Base-by-base conservation (phyloP, 2,329 filamentous ascomycete genomes). In the Claviceps purpurea region DNA sequence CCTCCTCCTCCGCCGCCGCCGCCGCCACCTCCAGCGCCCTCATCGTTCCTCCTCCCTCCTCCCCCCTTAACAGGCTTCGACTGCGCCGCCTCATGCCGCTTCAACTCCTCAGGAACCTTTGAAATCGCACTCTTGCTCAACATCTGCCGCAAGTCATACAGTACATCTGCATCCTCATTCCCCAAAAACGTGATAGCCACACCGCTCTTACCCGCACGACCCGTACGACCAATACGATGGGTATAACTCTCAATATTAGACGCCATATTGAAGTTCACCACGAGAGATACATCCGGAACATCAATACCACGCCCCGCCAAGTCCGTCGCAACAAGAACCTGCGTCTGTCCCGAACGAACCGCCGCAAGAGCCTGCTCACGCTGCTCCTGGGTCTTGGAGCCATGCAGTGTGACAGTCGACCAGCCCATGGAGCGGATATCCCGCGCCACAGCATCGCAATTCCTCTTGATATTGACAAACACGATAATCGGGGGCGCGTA, bases 241-340 rank as follows among this genome's bases (percentile, higher is more conserved):
- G 91, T 97, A 67, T 98, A 98, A 64, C 81, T 85, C 71, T 98
- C 93, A 59, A 98, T 97, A 59, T 76, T 89, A 13, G 73, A 82
- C 0, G 93, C 86, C 93, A 98, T 97, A 75, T 97, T 98, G 79
- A 97, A 98, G 73, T 98, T 98, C 66, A 98, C 78, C 53, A 98
- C 93, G 55, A 98, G 78, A 56, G 81, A 87, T 42, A 98, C 93
- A 64, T 97, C 93, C 0, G 87, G 83, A 4, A 98, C 90, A 69
- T 98, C 93, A 67, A 98, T 96, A 88, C 93, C 93, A 74, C 93
- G 83, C 56, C 91, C 93, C 1, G 93, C 93, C 53, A 98, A 74
- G 70, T 98, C 93, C 1, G 93, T 98, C 1, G 93, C 93, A 50
- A 98, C 93, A 40, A 98, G 79, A 1, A 98, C 87, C 56, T 95